Evolutionary conservation across 352 stramenopile genomes (phyloP).

Genomic region (Phytophthora tubulina): DNA sequence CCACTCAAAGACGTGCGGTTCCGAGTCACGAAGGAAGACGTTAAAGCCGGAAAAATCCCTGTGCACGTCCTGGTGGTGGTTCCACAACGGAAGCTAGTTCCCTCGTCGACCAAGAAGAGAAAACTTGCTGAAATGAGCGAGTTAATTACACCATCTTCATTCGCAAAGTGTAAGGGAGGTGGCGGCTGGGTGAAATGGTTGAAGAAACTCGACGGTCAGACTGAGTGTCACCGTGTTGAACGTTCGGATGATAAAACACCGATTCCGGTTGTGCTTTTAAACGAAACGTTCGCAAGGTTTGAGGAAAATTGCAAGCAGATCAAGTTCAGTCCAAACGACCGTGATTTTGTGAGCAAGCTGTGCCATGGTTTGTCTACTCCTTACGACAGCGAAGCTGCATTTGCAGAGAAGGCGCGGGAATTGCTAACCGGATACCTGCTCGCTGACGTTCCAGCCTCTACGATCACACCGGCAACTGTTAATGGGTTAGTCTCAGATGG

Average conservation of each 20-base stretch:
- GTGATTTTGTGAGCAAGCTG: constrained; percentile 30
- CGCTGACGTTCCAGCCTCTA: constrained; percentile 2
- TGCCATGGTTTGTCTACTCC: constrained; percentile 32
- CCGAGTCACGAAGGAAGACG: background rate
- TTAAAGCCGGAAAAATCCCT: background rate
- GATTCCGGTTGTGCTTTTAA: constrained; percentile 38
- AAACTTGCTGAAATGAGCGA: constrained; percentile 31
- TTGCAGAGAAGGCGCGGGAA: constrained; percentile 26
- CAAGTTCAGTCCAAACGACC: constrained; percentile 25
- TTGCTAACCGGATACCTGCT: constrained; percentile 32
- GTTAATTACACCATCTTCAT: constrained; percentile 37
- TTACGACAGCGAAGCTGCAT: constrained; percentile 28
- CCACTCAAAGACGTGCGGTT: background rate
- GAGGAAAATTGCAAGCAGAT: constrained; percentile 35
- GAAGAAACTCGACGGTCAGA: constrained; percentile 33
- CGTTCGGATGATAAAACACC: constrained; percentile 14
- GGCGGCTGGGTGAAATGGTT: constrained; percentile 33
- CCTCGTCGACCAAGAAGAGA: constrained; percentile 30
- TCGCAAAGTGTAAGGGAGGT: constrained; percentile 33
- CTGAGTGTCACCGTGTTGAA: constrained; percentile 34
- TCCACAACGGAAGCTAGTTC: background rate
- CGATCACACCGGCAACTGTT: background rate
- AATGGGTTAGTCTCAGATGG: constrained; percentile 31
- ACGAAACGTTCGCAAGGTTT: constrained; percentile 34
- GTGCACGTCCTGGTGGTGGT: constrained; percentile 12